phyloP scores from a whole-genome alignment of 2,329 filamentous ascomycete species.

The Microcyclospora tardicrescens region DNA sequence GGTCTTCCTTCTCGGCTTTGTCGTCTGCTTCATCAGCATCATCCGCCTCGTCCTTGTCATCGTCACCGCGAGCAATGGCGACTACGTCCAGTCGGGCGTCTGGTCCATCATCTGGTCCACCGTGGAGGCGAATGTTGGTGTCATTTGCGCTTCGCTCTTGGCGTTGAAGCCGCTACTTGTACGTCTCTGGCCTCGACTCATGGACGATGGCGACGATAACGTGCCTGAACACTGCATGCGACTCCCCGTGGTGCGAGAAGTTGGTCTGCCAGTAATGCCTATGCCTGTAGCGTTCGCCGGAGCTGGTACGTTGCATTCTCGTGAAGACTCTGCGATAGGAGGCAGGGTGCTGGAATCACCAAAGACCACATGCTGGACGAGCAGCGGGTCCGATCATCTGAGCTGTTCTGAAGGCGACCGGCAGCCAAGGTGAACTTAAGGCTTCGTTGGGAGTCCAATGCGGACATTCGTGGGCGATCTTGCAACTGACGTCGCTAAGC shows the following conservation, averaged over 20 bases:
- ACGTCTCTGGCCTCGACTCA: slow-evolving; percentile 22
- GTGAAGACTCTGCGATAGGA: no score
- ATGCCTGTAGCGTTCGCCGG: no score
- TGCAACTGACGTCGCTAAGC: not conserved
- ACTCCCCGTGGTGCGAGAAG: slow-evolving; percentile 3
- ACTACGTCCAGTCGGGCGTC: slow-evolving; percentile 23
- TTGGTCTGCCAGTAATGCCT: no score
- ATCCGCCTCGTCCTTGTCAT: slow-evolving; percentile 14
- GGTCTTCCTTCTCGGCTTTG: slow-evolving; percentile 32
- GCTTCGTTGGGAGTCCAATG: no score
- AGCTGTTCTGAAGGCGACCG: no score
- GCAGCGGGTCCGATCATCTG: no score
- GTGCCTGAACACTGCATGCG: slow-evolving; percentile 10
- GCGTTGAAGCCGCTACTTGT: slow-evolving; percentile 31
- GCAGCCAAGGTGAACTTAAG: no score
- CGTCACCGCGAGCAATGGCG: slow-evolving; percentile 8
- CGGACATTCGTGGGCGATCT: no score
- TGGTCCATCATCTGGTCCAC: slow-evolving; percentile 29
- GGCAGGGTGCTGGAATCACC: no score
- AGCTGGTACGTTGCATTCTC: no score
- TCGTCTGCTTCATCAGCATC: slow-evolving; percentile 20
- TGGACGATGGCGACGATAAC: slow-evolving; percentile 9
- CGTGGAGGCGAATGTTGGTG: slow-evolving; percentile 31
- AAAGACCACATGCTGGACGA: no score
- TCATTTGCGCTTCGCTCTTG: slow-evolving; percentile 32